Evolutionary conservation across 1,284 basidiomycete species (phyloP), one percentile per base, ranked within the genome.

Genomic region (Pisolithus thermaeus): DNA sequence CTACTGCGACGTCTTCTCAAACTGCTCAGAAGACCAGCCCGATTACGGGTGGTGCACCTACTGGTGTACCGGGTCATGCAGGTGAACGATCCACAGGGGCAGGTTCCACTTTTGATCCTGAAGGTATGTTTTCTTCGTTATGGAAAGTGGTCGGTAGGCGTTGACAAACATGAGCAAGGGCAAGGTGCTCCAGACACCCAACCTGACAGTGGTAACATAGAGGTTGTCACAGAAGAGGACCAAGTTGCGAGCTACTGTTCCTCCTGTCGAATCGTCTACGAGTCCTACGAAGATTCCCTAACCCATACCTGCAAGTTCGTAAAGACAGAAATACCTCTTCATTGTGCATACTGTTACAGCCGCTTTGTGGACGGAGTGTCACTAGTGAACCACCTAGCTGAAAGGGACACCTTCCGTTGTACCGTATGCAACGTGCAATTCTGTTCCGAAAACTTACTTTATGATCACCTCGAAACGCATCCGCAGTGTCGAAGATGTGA

Each of bases 361-460:
- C 59, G 54, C 40, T 66, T 64, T 39, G 61, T 57, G 11, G 59
- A 66, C n/a, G 51, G 27, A 2, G 2, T 16, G 1, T 51, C 35
- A 12, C 53, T 68, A 16, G 56, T 56, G 39, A 20, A 56, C 18
- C 63, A 68, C 25, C 7, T 62, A 25, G 48, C 16, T 5, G 32
- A 61, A 28, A 51, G 47, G 16, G 52, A 49, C 2, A 22, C 38
- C 8, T 50, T 61, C 28, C 52, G 48, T 6, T 65, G 63, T 49
- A 53, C 53, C 20, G 43, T 61, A 20, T 65, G 66, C 37, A 36
- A 4, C 35, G 39, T 47, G 52, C 49, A 49, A 25, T 66, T 53
- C 43, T 65, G 63, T 41, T 66, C 63, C 28, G 51, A 61, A 7
- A 63, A 66, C 46, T 58, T 64, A 49, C 18, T 68, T 25, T 49